phyloP scores from a whole-genome alignment of 805 yeast genomes.

The Lipomyces japonicus region DNA sequence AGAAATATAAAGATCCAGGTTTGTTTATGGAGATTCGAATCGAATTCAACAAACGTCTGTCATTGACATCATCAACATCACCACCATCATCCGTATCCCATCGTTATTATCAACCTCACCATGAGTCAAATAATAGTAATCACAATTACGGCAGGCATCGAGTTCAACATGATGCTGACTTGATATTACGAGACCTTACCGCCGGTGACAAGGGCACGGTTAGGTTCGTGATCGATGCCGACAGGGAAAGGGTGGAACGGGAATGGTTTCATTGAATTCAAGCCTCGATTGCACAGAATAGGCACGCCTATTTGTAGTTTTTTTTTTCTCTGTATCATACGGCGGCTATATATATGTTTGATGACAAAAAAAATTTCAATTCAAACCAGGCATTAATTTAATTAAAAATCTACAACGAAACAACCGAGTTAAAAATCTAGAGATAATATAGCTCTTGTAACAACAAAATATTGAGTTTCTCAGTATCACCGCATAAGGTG shows the following conservation, averaged over 20 bases:
- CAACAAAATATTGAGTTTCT: too few relatives aligned
- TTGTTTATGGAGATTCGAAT: slow-evolving; percentile 26
- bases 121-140: background rate
- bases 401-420: too few relatives aligned
- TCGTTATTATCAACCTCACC: background rate
- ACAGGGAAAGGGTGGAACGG: slow-evolving; percentile 17
- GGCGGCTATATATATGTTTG: too few relatives aligned
- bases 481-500: too few relatives aligned
- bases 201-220: slow-evolving; percentile 27
- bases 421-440: too few relatives aligned
- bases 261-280: too few relatives aligned
- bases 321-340: too few relatives aligned
- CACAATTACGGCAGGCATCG: background rate
- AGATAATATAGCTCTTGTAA: too few relatives aligned
- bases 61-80: slow-evolving; percentile 1
- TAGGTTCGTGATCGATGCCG: slow-evolving; percentile 23
- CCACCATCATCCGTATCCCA: background rate
- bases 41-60: slow-evolving; percentile 15
- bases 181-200: slow-evolving; percentile 14
- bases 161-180: background rate
- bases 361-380: too few relatives aligned
- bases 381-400: too few relatives aligned
- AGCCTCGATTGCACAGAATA: too few relatives aligned
- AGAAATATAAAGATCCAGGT: slow-evolving; percentile 9
- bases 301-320: too few relatives aligned